Conservation (phyloP, 1,139 yeast species). For the Chernovozyma aurita region DNA sequence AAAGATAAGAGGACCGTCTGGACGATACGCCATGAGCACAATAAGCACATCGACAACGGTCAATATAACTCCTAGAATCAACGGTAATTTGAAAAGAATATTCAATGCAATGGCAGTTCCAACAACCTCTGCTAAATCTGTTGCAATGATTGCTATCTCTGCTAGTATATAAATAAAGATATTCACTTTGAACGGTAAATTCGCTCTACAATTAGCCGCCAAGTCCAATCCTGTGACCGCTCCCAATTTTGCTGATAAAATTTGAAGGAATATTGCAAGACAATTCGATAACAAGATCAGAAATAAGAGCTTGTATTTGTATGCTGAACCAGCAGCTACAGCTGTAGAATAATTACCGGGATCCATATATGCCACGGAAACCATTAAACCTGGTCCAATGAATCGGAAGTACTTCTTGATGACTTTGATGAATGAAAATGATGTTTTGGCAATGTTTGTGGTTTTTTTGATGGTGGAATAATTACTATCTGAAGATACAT, state of each 20-base stretch:
- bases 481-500: too few relatives aligned
- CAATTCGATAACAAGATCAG: constrained; percentile 77
- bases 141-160: constrained; percentile 85
- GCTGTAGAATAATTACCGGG: constrained; percentile 95
- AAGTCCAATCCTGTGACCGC: constrained; percentile 87
- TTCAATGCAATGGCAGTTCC: constrained; percentile 91
- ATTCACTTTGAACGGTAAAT: constrained; percentile 62
- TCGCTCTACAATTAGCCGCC: constrained; percentile 80
- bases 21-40: constrained; percentile 83
- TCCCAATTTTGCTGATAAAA: constrained; percentile 79
- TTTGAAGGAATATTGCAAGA: constrained; percentile 82
- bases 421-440: constrained; percentile 8
- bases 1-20: constrained; percentile 76
- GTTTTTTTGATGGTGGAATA: too few relatives aligned
- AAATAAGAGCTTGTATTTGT: constrained; percentile 76
- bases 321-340: constrained; percentile 89
- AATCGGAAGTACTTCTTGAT: constrained; percentile 56
- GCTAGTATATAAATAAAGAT: constrained; percentile 66
- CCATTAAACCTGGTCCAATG: constrained; percentile 85
- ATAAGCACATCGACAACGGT: constrained; percentile 83
- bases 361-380: constrained; percentile 77
- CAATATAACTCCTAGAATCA: constrained; percentile 71
- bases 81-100: constrained; percentile 72
- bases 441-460: too few relatives aligned
- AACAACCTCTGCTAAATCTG: constrained; percentile 90